These are phyloP conservation scores for Cladophialophora carrionii DNA, from an alignment of 2,329 filamentous ascomycete genomes.

Conservation along the genomic window DNA sequence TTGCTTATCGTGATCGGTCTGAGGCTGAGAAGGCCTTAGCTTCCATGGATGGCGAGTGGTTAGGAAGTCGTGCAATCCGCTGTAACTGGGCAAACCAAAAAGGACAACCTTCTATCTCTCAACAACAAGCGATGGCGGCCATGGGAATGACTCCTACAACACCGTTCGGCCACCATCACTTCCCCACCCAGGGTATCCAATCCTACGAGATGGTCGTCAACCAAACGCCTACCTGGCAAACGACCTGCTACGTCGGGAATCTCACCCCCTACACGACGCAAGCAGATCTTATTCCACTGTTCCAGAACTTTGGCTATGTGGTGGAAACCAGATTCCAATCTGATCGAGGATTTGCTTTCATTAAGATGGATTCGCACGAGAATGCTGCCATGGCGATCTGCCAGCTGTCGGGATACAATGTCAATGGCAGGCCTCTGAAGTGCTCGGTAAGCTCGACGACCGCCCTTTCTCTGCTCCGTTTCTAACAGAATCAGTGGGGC, in stretches of 20 bases:
- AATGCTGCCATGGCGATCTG: conserved; percentile 98
- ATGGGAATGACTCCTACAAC: conserved; percentile 99
- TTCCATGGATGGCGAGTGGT: conserved; percentile 99
- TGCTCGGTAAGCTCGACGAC: conserved; percentile 78
- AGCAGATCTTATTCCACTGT: conserved; percentile 93
- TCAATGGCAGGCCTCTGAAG: conserved; percentile 94
- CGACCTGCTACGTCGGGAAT: conserved; percentile 97
- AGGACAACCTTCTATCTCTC: conserved; percentile 97
- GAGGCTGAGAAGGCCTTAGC: conserved; percentile 96
- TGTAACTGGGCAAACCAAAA: conserved; percentile 99
- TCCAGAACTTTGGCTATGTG: conserved; percentile 98
- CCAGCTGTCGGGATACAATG: conserved; percentile 95
- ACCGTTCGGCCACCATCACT: conserved; percentile 95
- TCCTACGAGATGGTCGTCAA: conserved; percentile 96
- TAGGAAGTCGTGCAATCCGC: conserved; percentile 94
- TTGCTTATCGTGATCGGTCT: conserved; percentile 89
- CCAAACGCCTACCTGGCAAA: conserved; percentile 97
- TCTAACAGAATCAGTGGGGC: conserved; percentile 73
- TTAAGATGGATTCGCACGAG: conserved; percentile 99
- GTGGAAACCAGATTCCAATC: conserved; percentile 97
- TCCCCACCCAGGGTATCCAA: conserved; percentile 93
- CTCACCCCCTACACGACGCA: conserved; percentile 96
- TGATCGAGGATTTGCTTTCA: conserved; percentile 95
- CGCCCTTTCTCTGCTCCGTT: conserved; percentile 31
- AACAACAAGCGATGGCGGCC: conserved; percentile 93